Base-by-base conservation (phyloP, 2,329 filamentous ascomycete species). In the Aureobasidium sp. region DNA sequence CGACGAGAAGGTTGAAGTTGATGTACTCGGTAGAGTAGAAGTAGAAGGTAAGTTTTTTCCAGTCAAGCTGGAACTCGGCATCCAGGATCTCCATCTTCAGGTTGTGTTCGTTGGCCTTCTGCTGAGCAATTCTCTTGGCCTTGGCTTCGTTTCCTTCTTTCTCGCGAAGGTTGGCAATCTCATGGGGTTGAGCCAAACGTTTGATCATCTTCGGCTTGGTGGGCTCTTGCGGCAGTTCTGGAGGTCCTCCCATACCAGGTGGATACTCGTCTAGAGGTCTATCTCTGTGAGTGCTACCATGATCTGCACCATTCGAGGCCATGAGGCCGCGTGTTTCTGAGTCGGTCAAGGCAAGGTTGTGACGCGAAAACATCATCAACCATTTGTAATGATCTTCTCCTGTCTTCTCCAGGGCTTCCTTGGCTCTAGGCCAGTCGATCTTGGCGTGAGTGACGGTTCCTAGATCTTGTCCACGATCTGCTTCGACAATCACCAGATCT, bases 21-120 rank as follows among this genome's bases (percentile, higher is more conserved):
- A 99, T 96, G 74, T 99, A 99, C 0, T 91, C 87, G 71, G 97
- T 92, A 60, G 94, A 93, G 73, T 97, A 99, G 77, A 97, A 99
- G 79, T 97, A 99, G 76, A 97, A 97, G 0, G 95, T 99, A 62
- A 99, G 79, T 74, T 99, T 99, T 78, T 97, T 96, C 86, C 91
- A 97, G 74, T 99, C 94, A 93, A 96, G 95, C 72, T 99, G 94
- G 72, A 97, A 99, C 73, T 99, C 94, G 5, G 94, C 94, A 76
- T 99, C 94, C 7, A 99, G 84, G 66, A 99, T 97, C 75, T 99
- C 94, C 94, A 99, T 97, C 69, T 95, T 92, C 32, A 97, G 82
- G 52, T 90, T 87, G 74, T 97, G 92, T 71, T 97, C 93, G 67
- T 89, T 89, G 60, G 97, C 94, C 76, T 97, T 99, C 70, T 96